phyloP scores from a whole-genome alignment of 2,329 filamentous ascomycete genomes.

The Coniochaeta prunicola region DNA sequence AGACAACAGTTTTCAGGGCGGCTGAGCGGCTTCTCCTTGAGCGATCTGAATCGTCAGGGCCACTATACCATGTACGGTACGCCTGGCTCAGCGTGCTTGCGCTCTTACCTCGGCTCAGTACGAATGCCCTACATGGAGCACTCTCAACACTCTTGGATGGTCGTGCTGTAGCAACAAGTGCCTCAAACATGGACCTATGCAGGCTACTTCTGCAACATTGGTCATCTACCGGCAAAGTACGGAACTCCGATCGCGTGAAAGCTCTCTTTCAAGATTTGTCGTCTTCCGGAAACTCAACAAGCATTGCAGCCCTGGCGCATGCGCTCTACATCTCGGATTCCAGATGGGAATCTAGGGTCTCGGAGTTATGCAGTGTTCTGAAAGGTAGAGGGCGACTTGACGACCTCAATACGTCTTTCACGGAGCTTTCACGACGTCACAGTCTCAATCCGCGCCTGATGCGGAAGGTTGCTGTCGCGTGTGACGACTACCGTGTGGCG shows the following conservation, averaged over 20 bases:
- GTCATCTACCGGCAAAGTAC: neutral
- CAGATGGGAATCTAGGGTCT: neutral
- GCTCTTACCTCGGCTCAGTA: neutral
- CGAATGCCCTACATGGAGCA: neutral
- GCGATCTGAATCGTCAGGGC: neutral
- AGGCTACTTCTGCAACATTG: neutral
- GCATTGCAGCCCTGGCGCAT: neutral
- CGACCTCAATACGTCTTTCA: neutral
- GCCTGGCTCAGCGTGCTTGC: neutral
- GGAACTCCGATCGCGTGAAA: neutral
- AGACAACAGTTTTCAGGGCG: neutral
- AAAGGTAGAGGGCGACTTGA: neutral
- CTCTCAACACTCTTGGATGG: neutral
- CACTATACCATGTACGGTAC: neutral
- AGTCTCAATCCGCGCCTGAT: conserved; percentile 6
- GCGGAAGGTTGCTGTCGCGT: conserved; percentile 13
- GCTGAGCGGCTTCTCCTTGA: neutral
- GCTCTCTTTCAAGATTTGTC: neutral
- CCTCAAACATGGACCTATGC: neutral
- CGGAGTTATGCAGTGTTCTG: neutral
- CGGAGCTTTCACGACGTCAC: neutral
- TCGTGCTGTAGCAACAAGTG: neutral
- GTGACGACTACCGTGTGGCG: conserved; percentile 11
- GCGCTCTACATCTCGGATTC: neutral
- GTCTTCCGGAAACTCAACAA: neutral